These are phyloP conservation scores for Ustilago trichophora DNA, from an alignment of 1,284 basidiomycete genomes.

Conservation along the genomic window DNA sequence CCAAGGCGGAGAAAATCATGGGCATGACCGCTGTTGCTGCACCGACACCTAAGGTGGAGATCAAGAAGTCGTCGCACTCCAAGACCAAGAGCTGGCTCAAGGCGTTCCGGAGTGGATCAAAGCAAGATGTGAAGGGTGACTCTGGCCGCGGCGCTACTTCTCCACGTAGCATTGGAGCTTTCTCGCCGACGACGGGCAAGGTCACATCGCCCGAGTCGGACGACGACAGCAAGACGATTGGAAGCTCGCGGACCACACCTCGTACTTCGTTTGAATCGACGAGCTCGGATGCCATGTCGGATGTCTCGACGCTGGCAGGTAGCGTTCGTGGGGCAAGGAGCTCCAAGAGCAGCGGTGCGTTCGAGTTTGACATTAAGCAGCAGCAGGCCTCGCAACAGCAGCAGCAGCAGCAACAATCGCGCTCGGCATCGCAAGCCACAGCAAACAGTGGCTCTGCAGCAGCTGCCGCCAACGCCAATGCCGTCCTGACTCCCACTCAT, in stretches of 20 bases:
- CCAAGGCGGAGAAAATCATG: conserved; percentile 59
- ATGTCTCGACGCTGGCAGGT: conserved; percentile 43
- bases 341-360: conserved; percentile 13
- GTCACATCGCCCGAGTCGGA: conserved; percentile 37
- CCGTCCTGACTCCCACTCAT: conserved; percentile 10
- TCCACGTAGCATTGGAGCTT: not conserved
- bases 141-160: not conserved
- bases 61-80: conserved; percentile 43
- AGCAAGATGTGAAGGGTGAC: conserved; percentile 13
- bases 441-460: not conserved
- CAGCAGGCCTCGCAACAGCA: conserved; percentile 21
- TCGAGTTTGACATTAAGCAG: conserved; percentile 48
- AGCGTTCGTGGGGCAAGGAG: conserved; percentile 21
- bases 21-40: conserved; percentile 50
- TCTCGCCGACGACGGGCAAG: conserved; percentile 17
- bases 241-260: conserved; percentile 30
- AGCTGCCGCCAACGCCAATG: not conserved
- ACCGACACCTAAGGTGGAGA: not conserved
- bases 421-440: not conserved
- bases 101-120: conserved; percentile 47
- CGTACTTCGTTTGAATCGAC: conserved; percentile 33
- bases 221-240: conserved; percentile 44
- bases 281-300: conserved; percentile 42
- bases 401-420: conserved; percentile 7
- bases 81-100: conserved; percentile 61